Conservation (phyloP, 352 stramenopile genomes). For the Phytophthora fragariaefolia region DNA sequence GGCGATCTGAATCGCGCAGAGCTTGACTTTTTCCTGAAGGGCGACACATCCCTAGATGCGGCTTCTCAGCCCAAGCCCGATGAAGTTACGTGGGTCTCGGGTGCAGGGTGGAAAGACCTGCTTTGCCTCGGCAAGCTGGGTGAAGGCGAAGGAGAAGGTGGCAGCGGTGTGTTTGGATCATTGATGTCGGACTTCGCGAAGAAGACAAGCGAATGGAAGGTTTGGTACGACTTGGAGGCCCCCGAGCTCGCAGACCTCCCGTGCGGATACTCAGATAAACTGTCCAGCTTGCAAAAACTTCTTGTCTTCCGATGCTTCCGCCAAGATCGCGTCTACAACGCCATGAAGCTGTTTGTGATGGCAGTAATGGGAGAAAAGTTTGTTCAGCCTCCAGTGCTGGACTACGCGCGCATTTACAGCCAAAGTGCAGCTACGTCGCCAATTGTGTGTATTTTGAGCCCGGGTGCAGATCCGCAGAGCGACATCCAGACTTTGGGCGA, state of each 20-base stretch:
- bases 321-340: constrained; percentile 96
- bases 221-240: constrained; percentile 94
- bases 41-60: constrained; percentile 92
- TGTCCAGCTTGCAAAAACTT: constrained; percentile 92
- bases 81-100: constrained; percentile 84
- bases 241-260: constrained; percentile 88
- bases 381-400: constrained; percentile 94
- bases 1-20: constrained; percentile 85
- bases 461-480: constrained; percentile 93
- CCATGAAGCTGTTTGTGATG: constrained; percentile 95
- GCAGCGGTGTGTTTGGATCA: constrained; percentile 55
- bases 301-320: constrained; percentile 94
- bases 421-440: constrained; percentile 88
- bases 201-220: constrained; percentile 83
- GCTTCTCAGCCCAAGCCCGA: constrained; percentile 77
- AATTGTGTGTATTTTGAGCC: constrained; percentile 96
- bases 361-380: constrained; percentile 93
- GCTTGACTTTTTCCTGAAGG: constrained; percentile 97
- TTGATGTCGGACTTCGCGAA: constrained; percentile 60
- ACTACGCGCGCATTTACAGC: constrained; percentile 94
- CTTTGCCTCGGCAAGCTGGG: constrained; percentile 76
- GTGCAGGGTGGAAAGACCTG: constrained; percentile 93
- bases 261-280: constrained; percentile 74
- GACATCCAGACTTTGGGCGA: constrained; percentile 95
- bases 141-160: constrained; percentile 29